These are phyloP conservation scores for Asterionellopsis glacialis DNA, from an alignment of 108 stramenopile species.

Conservation along the genomic window DNA sequence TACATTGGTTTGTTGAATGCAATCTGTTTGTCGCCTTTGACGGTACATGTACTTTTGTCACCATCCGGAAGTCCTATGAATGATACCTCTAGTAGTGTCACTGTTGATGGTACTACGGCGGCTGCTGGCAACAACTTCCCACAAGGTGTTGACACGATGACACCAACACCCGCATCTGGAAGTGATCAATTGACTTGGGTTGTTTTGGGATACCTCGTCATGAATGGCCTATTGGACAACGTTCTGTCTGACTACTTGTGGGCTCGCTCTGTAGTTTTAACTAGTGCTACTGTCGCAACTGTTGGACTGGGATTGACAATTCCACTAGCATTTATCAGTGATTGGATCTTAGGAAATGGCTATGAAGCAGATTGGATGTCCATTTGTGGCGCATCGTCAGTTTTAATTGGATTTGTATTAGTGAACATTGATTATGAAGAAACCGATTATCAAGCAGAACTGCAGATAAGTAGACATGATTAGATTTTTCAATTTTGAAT, in stretches of 20 bases:
- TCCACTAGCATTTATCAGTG: slow-evolving; percentile 87
- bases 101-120: slow-evolving; percentile 6
- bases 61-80: slow-evolving; percentile 13
- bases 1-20: slow-evolving; percentile 86
- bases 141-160: background rate
- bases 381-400: slow-evolving; percentile 61
- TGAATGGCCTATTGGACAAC: slow-evolving; percentile 84
- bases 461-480: background rate
- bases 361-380: slow-evolving; percentile 32
- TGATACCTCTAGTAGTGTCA: slow-evolving; percentile 14
- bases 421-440: slow-evolving; percentile 59
- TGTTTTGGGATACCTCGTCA: slow-evolving; percentile 55
- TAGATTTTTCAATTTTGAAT: background rate
- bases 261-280: slow-evolving; percentile 93
- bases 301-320: slow-evolving; percentile 96
- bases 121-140: background rate
- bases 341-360: slow-evolving; percentile 51
- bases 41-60: slow-evolving; percentile 35
- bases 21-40: slow-evolving; percentile 53
- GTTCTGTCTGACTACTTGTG: slow-evolving; percentile 92
- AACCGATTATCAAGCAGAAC: slow-evolving; percentile 5
- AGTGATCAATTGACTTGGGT: slow-evolving; percentile 32
- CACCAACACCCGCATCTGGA: background rate
- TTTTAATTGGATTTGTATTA: slow-evolving; percentile 69
- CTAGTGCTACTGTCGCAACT: slow-evolving; percentile 94